Evolutionary conservation across 441 rosid species (phyloP).

Genomic region (Adansonia rubrostipa): DNA sequence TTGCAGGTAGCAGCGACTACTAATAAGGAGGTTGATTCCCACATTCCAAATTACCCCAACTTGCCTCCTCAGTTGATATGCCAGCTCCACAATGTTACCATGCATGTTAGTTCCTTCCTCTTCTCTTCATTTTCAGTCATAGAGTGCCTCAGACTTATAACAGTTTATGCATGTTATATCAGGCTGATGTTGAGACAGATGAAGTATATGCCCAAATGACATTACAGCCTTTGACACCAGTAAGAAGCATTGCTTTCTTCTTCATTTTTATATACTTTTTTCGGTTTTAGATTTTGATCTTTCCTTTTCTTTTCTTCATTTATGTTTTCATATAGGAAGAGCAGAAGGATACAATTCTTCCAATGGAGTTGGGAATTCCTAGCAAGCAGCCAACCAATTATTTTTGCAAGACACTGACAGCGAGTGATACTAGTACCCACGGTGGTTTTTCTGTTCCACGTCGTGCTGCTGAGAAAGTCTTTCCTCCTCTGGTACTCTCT

Average conservation of each 20-base stretch:
- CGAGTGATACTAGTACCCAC: conserved; percentile 98
- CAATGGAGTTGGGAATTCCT: conserved; percentile 76
- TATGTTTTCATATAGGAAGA: conserved; percentile 62
- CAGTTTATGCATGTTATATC: conserved; percentile 31
- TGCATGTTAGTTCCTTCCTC: conserved; percentile 68
- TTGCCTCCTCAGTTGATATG: conserved; percentile 65
- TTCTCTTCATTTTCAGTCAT: background rate
- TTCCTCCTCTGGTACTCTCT: conserved; percentile 85
- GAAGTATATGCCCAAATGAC: conserved; percentile 98
- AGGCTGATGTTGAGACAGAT: conserved; percentile 93
- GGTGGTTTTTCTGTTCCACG: conserved; percentile 99
- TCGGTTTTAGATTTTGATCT: conserved; percentile 7
- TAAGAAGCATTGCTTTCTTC: conserved; percentile 35
- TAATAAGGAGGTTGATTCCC: conserved; percentile 91
- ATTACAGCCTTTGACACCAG: conserved; percentile 83
- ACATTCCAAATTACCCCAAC: conserved; percentile 89
- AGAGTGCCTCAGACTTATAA: conserved; percentile 14
- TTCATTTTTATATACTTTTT: background rate
- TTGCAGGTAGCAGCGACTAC: conserved; percentile 93
- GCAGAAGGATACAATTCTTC: conserved; percentile 88
- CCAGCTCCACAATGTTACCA: conserved; percentile 95
- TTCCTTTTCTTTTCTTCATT: background rate
- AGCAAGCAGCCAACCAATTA: conserved; percentile 96
- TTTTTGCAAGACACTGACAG: conserved; percentile 96
- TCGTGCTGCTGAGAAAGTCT: conserved; percentile 98